Evolutionary conservation across 768 basidiomycete species (phyloP).

Genomic region (Kwoniella dendrophila): DNA sequence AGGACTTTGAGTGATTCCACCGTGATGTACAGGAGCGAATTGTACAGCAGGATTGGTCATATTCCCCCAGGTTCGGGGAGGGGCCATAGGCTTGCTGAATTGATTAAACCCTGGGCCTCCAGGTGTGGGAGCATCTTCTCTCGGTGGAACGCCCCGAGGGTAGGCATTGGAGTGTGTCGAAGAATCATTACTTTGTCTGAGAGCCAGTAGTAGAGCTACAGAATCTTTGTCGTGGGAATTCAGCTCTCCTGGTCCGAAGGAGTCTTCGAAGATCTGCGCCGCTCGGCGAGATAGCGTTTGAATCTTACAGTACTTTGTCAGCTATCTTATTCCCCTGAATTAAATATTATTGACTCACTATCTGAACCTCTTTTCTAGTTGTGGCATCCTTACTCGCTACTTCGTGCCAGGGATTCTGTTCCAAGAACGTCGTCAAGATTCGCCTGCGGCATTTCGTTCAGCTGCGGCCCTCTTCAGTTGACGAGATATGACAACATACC

Average conservation of each 20-base stretch:
- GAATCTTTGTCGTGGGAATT: constrained; percentile 45
- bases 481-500: constrained; percentile 14
- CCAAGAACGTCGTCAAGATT: constrained; percentile 51
- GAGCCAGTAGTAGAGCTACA: constrained; percentile 44
- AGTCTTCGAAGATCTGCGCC: constrained; percentile 47
- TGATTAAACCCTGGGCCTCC: constrained; percentile 1
- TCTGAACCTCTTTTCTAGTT: constrained; percentile 52
- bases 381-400: constrained; percentile 48
- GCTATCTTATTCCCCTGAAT: not conserved
- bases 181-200: constrained; percentile 43
- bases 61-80: constrained; percentile 20
- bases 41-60: constrained; percentile 9
- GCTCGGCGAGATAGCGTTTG: constrained; percentile 51
- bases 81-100: constrained; percentile 6
- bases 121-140: constrained; percentile 30
- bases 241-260: constrained; percentile 37
- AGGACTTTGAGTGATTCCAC: constrained; percentile 30
- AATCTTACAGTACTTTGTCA: constrained; percentile 33
- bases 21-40: constrained; percentile 22
- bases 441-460: too few relatives aligned
- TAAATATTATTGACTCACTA: constrained; percentile 31
- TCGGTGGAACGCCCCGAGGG: constrained; percentile 21
- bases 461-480: too few relatives aligned
- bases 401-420: constrained; percentile 50
- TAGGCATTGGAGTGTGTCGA: constrained; percentile 28